Conservation (phyloP, 495 filamentous ascomycete species). For the Peziza echinospora region DNA sequence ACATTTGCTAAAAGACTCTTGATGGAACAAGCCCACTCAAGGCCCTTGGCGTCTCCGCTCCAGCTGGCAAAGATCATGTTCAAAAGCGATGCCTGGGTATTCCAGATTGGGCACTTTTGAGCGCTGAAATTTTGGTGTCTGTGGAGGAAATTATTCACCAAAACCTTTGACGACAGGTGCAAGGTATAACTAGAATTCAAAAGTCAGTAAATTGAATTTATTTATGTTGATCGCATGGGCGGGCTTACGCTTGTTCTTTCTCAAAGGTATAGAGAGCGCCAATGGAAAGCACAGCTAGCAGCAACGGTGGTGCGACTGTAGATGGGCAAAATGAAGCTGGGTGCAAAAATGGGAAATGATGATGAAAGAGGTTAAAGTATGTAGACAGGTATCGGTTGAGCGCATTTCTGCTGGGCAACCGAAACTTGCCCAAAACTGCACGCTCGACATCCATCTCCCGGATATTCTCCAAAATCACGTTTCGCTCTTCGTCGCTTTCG, state of each 20-base stretch:
- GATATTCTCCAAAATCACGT: constrained; percentile 67
- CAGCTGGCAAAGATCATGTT: constrained; percentile 99
- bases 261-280: constrained; percentile 94
- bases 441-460: constrained; percentile 53
- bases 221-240: constrained; percentile 8
- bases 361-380: constrained; percentile 94
- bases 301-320: constrained; percentile 50
- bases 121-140: constrained; percentile 98
- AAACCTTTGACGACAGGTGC: constrained; percentile 91
- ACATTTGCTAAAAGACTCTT: constrained; percentile 86
- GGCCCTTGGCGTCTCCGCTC: constrained; percentile 92
- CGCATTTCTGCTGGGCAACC: constrained; percentile 51
- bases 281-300: constrained; percentile 85
- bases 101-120: constrained; percentile 92
- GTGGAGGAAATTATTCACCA: constrained; percentile 90
- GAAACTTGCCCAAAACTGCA: constrained; percentile 72
- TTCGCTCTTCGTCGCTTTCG: constrained; percentile 55
- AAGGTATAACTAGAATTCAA: constrained; percentile 41
- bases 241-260: constrained; percentile 56
- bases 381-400: constrained; percentile 81
- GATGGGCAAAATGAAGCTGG: constrained; percentile 75
- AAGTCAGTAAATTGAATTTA: constrained; percentile 5
- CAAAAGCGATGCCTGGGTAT: constrained; percentile 83
- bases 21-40: constrained; percentile 97
- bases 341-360: constrained; percentile 89